Evolutionary conservation across 2,329 filamentous ascomycete genomes (phyloP).

Genomic region (Passalora sequoiae): DNA sequence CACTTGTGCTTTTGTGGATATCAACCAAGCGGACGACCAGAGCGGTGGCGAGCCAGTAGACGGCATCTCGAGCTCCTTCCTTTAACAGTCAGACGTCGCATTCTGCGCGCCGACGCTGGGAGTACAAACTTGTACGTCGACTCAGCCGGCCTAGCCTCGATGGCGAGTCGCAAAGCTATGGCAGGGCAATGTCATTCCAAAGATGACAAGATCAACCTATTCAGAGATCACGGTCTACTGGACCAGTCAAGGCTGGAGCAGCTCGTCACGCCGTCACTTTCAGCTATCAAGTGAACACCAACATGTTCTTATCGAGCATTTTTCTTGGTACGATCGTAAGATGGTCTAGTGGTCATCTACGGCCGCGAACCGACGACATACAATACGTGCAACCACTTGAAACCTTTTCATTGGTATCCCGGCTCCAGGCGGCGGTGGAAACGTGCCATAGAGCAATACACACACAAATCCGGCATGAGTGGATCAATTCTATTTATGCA

Average conservation of each 20-base stretch:
- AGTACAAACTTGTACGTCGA: slow-evolving; percentile 66
- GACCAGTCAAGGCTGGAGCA: slow-evolving; percentile 61
- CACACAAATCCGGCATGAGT: too few relatives aligned
- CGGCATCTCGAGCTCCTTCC: slow-evolving; percentile 66
- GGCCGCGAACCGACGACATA: slow-evolving; percentile 73
- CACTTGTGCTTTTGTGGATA: slow-evolving; percentile 48
- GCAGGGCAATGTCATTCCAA: slow-evolving; percentile 61
- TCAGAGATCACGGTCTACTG: slow-evolving; percentile 70
- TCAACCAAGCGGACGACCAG: slow-evolving; percentile 54
- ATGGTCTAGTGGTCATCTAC: too few relatives aligned
- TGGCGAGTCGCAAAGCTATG: slow-evolving; percentile 60
- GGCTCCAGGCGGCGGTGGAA: too few relatives aligned
- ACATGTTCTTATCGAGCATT: too few relatives aligned
- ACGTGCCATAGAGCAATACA: slow-evolving; percentile 63
- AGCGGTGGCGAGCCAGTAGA: slow-evolving; percentile 65
- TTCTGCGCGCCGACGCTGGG: slow-evolving; percentile 58
- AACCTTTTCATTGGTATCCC: slow-evolving; percentile 50
- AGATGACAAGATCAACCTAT: slow-evolving; percentile 48
- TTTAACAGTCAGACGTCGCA: slow-evolving; percentile 59
- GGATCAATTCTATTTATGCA: too few relatives aligned
- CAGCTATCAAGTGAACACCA: too few relatives aligned
- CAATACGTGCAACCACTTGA: slow-evolving; percentile 56
- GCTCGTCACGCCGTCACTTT: slow-evolving; percentile 57
- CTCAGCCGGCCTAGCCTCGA: slow-evolving; percentile 56
- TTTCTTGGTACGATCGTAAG: too few relatives aligned